Evolutionary conservation across 2,329 filamentous ascomycete species (phyloP).

Genomic region (Didymella exigua): DNA sequence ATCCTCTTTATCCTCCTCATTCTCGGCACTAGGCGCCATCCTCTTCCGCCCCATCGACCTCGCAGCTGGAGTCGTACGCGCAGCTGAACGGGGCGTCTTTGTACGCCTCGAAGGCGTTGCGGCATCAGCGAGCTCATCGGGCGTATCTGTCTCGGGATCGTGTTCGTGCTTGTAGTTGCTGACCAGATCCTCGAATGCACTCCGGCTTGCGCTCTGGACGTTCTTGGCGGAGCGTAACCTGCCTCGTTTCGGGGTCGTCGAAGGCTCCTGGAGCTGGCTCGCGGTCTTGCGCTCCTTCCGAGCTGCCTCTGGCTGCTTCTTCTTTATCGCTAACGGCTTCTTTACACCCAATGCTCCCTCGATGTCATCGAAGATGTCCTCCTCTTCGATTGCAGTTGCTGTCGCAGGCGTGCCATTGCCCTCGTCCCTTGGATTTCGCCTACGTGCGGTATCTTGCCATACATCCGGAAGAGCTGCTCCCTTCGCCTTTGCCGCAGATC

Average conservation of each 20-base stretch:
- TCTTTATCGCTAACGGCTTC: constrained; percentile 7
- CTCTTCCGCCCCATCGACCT: constrained; percentile 20
- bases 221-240: constrained; percentile 22
- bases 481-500: constrained; percentile 21
- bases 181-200: constrained; percentile 14
- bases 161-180: constrained; percentile 18
- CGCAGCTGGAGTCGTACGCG: constrained; percentile 21
- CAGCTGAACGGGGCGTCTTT: constrained; percentile 20
- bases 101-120: constrained; percentile 23
- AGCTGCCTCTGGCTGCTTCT: constrained; percentile 18
- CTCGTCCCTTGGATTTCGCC: constrained; percentile 15
- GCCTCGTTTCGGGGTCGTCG: constrained; percentile 26
- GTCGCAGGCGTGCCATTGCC: constrained; percentile 19
- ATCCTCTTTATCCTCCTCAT: constrained; percentile 18
- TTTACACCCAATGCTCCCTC: constrained; percentile 48
- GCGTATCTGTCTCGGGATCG: constrained; percentile 20
- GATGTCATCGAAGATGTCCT: constrained; percentile 53
- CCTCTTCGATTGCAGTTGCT: constrained; percentile 20
- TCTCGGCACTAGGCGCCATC: constrained; percentile 10
- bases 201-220: constrained; percentile 24
- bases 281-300: constrained; percentile 6
- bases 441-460: constrained; percentile 16
- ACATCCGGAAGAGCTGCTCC: constrained; percentile 14
- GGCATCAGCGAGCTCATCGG: constrained; percentile 26
- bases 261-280: constrained; percentile 23